Base-by-base conservation (phyloP, 2,329 filamentous ascomycete genomes). In the Talaromyces amestolkiae region DNA sequence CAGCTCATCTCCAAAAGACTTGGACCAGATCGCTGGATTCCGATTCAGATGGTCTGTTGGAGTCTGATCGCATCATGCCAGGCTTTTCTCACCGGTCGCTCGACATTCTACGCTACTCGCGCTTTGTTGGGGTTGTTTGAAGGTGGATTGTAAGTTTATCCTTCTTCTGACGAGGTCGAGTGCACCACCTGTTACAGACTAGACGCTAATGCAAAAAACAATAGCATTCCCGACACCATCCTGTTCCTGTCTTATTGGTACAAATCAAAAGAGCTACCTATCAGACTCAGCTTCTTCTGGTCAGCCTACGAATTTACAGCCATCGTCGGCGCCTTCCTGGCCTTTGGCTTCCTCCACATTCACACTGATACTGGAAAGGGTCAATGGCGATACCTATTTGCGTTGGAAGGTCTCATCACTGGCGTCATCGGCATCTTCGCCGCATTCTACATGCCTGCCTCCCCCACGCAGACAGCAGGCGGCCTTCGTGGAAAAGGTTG, bases 221-320 rank as follows among this genome's bases (percentile, higher is more conserved):
- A 17, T 7, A 78, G 76, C 65, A 80, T 80, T 53, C 77, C 78
- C 2, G 78, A 80, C 22, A 79, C 77, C 0, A 79, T 80, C 15
- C 71, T 80, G 0, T 92, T 89, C 75, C 80, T 92, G 5, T 88
- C 86, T 3, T 93, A 93, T 75, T 93, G 89, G 76, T 93, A 92
- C 78, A 92, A 86, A 54, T 86, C 86, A 0, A 83, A 83, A 61
- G 91, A 93, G 73, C 80, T 93, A 0, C 89, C 90, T 0, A 83
- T 85, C 11, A 84, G 91, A 1, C 78, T 93, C 19, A 86, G 86
- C 69, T 86, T 83, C 71, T 92, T 92, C 78, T 93, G 90, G 90
- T 86, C 87, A 0, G 84, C 88, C 0, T 86, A 89, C 13, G 69
- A 82, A 58, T 74, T 74, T 0, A 83, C 82, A 0, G 72, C 76